Conservation (phyloP, 345 rosid genomes). For the Aquilaria yunnanensis region DNA sequence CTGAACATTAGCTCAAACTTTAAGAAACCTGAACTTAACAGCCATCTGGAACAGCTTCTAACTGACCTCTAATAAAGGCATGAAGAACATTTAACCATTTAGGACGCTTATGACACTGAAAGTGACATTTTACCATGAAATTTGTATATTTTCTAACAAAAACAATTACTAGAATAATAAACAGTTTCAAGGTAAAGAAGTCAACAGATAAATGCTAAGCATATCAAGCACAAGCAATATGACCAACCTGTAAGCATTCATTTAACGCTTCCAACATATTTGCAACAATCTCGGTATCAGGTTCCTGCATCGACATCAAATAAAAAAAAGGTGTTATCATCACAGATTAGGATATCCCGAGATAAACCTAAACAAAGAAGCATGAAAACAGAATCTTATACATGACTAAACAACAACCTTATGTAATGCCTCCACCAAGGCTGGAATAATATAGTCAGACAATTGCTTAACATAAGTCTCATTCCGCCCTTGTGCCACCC, state of each 20-base stretch:
- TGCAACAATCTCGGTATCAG: slow-evolving; percentile 94
- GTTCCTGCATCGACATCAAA: slow-evolving; percentile 64
- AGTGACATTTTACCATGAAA: too few relatives aligned
- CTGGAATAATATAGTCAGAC: slow-evolving; percentile 90
- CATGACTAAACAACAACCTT: slow-evolving; percentile 44
- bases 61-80: too few relatives aligned
- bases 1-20: too few relatives aligned
- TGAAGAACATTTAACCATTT: too few relatives aligned
- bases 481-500: slow-evolving; percentile 76
- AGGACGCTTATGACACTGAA: too few relatives aligned
- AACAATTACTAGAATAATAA: too few relatives aligned
- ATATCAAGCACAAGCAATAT: background rate
- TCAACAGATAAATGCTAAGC: too few relatives aligned
- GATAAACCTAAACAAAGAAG: background rate
- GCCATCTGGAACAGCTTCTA: too few relatives aligned
- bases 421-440: slow-evolving; percentile 89
- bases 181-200: too few relatives aligned
- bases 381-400: background rate
- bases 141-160: too few relatives aligned
- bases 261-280: slow-evolving; percentile 95
- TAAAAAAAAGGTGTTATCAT: slow-evolving; percentile 1
- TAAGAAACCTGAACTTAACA: too few relatives aligned
- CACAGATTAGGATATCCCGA: background rate
- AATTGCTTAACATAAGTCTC: slow-evolving; percentile 87
- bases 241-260: slow-evolving; percentile 92